Conservation (phyloP, 805 yeast species). For the Zygosaccharomyces pseudorouxii region DNA sequence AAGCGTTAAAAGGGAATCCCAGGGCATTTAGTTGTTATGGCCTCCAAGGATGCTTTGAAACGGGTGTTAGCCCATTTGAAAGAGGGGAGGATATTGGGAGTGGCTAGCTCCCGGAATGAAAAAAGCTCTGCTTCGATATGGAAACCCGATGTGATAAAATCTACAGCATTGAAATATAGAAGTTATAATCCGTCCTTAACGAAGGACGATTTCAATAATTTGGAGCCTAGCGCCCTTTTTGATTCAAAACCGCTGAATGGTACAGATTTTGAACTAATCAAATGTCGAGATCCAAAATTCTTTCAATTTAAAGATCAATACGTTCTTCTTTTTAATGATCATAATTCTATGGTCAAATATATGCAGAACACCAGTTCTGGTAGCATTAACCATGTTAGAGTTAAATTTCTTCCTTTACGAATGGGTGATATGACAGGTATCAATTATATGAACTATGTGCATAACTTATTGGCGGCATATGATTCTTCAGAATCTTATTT, state of each 20-base stretch:
- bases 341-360: constrained; percentile 15
- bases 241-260: background rate
- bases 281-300: constrained; percentile 28
- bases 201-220: constrained; percentile 18
- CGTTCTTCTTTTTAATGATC: constrained; percentile 21
- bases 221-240: constrained; percentile 5
- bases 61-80: constrained; percentile 17
- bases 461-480: constrained; percentile 23
- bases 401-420: constrained; percentile 14
- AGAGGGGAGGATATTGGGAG: constrained; percentile 20
- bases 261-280: constrained; percentile 17
- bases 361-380: constrained; percentile 13
- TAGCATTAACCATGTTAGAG: constrained; percentile 20
- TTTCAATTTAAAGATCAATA: constrained; percentile 31
- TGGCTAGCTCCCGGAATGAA: constrained; percentile 1
- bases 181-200: constrained; percentile 26
- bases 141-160: constrained; percentile 2
- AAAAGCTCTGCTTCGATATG: background rate
- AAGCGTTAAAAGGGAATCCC: background rate
- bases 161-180: constrained; percentile 14
- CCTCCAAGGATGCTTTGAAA: constrained; percentile 12
- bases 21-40: constrained; percentile 3
- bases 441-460: constrained; percentile 12
- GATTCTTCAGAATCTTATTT: constrained; percentile 19
- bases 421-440: background rate